A percentile compares a stretch with the other conserved stretches of the same genome.
Evolutionary conservation across 768 basidiomycete genomes (phyloP).

Genomic region (Termitomyces sp.): DNA sequence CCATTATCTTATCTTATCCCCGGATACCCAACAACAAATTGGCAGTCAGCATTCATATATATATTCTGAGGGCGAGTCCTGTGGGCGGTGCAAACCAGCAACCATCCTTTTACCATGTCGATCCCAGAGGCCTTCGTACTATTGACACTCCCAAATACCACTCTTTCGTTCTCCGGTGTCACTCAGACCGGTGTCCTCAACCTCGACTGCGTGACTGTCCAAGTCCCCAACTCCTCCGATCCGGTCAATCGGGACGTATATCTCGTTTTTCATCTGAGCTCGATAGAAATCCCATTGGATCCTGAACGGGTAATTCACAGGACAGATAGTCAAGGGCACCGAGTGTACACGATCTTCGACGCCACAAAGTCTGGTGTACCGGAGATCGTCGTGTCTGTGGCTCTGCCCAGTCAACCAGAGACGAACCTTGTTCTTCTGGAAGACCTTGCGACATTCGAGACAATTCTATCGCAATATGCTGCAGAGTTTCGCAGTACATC

Average conservation of each 20-base stretch:
- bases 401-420: constrained; percentile 19
- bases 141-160: constrained; percentile 45
- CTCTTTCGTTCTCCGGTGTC: constrained; percentile 27
- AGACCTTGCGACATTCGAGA: constrained; percentile 61
- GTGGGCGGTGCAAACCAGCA: constrained; percentile 1
- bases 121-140: constrained; percentile 47
- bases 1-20: constrained; percentile 9
- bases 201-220: constrained; percentile 60
- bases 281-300: constrained; percentile 55
- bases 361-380: constrained; percentile 30
- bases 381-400: constrained; percentile 32
- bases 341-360: constrained; percentile 40
- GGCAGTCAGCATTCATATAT: not conserved
- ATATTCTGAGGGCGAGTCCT: not conserved
- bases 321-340: constrained; percentile 25
- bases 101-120: constrained; percentile 8
- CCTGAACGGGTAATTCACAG: constrained; percentile 45
- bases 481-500: constrained; percentile 29
- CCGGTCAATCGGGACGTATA: constrained; percentile 51
- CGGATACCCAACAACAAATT: not conserved
- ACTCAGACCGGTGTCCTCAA: constrained; percentile 40
- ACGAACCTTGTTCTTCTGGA: constrained; percentile 36
- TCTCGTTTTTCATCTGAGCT: constrained; percentile 55
- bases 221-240: constrained; percentile 25
- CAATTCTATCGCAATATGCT: constrained; percentile 62